A percentile compares a stretch with the other conserved stretches of the same genome.
phyloP scores from a whole-genome alignment of 1,139 yeast genomes.

The Yamadazyma conglobata region DNA sequence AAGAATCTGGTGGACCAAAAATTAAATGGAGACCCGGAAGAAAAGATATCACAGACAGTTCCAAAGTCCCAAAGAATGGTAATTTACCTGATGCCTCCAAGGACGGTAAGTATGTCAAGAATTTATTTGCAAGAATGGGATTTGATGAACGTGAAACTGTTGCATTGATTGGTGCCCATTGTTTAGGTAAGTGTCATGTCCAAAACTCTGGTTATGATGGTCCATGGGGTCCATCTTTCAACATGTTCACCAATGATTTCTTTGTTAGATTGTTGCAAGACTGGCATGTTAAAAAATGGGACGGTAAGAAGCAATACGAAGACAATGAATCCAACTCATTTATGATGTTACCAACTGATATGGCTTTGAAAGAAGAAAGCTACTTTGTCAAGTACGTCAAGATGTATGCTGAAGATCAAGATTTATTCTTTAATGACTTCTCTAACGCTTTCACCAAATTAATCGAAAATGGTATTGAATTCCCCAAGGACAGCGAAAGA shows the following conservation, averaged over 20 bases:
- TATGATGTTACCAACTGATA: conserved; percentile 91
- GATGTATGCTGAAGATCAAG: conserved; percentile 68
- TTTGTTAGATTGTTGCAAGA: conserved; percentile 68
- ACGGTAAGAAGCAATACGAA: conserved; percentile 72
- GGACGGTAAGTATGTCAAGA: conserved; percentile 68
- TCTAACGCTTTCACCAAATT: conserved; percentile 64
- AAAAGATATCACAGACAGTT: conserved; percentile 18
- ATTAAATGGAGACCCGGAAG: conserved; percentile 88
- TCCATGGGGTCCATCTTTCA: conserved; percentile 93
- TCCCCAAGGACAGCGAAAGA: conserved; percentile 44
- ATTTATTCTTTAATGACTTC: conserved; percentile 69
- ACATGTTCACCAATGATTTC: conserved; percentile 79
- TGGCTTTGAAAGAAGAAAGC: conserved; percentile 66
- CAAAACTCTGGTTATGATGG: conserved; percentile 77
- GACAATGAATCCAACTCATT: conserved; percentile 69
- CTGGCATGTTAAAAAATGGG: conserved; percentile 78
- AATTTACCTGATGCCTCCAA: conserved; percentile 77
- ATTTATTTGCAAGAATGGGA: conserved; percentile 66
- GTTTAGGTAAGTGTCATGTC: conserved; percentile 74
- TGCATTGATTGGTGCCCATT: conserved; percentile 85
- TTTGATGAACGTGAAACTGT: conserved; percentile 82
- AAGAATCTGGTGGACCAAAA: conserved; percentile 85
- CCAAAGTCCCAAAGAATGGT: conserved; percentile 59
- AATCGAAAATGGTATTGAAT: conserved; percentile 71
- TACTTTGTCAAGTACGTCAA: conserved; percentile 64